Evolutionary conservation across 805 yeast species (phyloP), one percentile per base, ranked within the genome.

Genomic region (Candida jianshihensis): DNA sequence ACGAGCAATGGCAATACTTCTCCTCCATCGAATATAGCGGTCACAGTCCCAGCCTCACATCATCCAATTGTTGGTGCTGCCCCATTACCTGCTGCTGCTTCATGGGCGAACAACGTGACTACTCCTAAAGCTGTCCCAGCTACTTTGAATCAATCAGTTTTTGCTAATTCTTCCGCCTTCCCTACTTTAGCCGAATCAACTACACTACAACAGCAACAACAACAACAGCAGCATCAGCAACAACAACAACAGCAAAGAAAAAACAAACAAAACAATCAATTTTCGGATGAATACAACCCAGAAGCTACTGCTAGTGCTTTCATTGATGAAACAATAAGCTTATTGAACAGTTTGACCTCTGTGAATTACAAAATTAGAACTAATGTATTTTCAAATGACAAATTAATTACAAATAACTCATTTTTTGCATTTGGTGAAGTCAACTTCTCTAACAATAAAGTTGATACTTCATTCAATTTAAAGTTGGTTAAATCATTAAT

Each of bases 81-180:
- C 4, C 71, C 78, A 4, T 66, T 84, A 35, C 92, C 92, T 8
- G 71, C 81, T 1, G 72, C 87, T 15, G 85, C 81, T 2, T 75
- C 82, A 4, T 81, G 89, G 89, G 73, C 79, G 5, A 26, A 11
- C 15, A 37, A 41, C 19, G 39, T 31, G 21, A 31, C 53, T 26
- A 32, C 38, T 26, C 43, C 54, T 19, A 43, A 42, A 24, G 17
- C 49, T 33, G 39, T 42, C 26, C 43, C 53, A 32, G 36, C 48
- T 17, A 63, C 70, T 58, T 7, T 54, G 16, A 30, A 25, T 56
- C 56, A 51, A 42, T 52, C 60, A 6, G 59, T 63, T 17, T 53
- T 70, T 44, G 64, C 76, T 4, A 66, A 71, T 47, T 53, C 70
- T 13, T 66, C 75, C 5, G 73, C 81, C 3, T 76, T 78, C 65